These are phyloP conservation scores for Pythium catenulatum DNA, from an alignment of 352 stramenopile species.

Conservation along the genomic window DNA sequence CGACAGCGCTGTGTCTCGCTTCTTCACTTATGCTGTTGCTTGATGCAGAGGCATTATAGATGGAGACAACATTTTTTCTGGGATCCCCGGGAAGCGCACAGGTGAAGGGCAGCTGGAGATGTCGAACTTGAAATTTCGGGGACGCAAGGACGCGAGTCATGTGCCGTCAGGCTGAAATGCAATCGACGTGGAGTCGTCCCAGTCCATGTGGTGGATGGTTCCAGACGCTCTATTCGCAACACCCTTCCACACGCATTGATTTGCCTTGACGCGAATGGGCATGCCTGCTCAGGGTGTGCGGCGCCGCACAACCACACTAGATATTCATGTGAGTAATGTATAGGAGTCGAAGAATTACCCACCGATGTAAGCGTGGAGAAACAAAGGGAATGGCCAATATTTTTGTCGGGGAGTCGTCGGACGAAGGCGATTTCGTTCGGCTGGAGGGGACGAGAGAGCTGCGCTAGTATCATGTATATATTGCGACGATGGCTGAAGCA, in stretches of 20 bases:
- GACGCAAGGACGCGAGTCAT: not conserved
- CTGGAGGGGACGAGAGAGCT: too few species aligned
- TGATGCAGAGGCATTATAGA: constrained; percentile 42
- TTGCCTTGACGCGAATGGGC: constrained; percentile 30
- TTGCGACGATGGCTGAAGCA: too few species aligned
- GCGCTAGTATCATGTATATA: too few species aligned
- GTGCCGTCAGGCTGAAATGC: not conserved
- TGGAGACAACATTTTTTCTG: not conserved
- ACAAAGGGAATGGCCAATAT: too few species aligned
- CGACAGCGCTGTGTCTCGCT: not conserved
- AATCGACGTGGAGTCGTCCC: not conserved
- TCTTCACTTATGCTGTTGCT: not conserved
- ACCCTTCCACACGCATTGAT: constrained; percentile 20
- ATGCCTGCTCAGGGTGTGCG: constrained; percentile 33
- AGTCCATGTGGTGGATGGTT: constrained; percentile 12
- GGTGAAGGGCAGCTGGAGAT: not conserved
- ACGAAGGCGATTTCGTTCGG: too few species aligned
- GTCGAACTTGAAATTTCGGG: constrained; percentile 3
- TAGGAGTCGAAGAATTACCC: too few species aligned
- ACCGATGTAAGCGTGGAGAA: too few species aligned
- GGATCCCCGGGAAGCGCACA: constrained; percentile 1
- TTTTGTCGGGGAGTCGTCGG: too few species aligned
- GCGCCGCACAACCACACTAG: too few species aligned
- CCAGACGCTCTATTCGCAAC: constrained; percentile 34
- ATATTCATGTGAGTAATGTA: too few species aligned